Base-by-base conservation (phyloP, 257 asterid species). In the Verbascum thapsus region DNA sequence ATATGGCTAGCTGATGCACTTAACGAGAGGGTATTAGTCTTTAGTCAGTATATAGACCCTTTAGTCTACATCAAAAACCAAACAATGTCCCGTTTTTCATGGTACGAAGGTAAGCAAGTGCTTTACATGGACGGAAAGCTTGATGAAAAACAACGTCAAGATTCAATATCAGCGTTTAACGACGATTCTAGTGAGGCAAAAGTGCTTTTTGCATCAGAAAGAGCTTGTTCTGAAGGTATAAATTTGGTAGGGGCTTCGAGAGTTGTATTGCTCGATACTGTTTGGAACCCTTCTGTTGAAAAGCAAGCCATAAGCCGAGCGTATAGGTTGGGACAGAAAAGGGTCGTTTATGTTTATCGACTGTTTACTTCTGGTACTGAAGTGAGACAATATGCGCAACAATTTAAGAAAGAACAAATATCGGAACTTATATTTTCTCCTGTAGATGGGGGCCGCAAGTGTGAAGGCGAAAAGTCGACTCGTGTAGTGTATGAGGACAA, bases 241-340 rank as follows among this genome's bases (percentile, higher is more conserved):
- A 86, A 62, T 26, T 48, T 84, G 57, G 51, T 84, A 0, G 95
- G 91, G 4, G 89, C 87, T 9, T 84, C 87, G 0, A 70, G 91
- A 26, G 83, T 86, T 0, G 80, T 81, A 34, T 66, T 81, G 30
- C 75, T 86, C 0, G 95, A 81, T 37, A 83, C 83, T 0, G 77
- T 86, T 1, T 83, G 95, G 95, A 86, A 86, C 47, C 95, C 88
- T n/a, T 74, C 88, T 0, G 80, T 86, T 0, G 85, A 78, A 35
- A 78, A 75, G 71, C 95, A 86, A 30, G 91, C 95, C 17, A 72
- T 80, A 11, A 73, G 91, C 22, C 62, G 88, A 8, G 87, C 91
- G 0, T 86, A 80, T 34, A 65, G 91, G 72, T 53, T 83, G 3
- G 91, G 88, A 0, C 95, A 81, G 69, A 77, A 60, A 55, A 84